Evolutionary conservation across 2,329 filamentous ascomycete species (phyloP).

Genomic region (Hymenotorrendiella dingleyae): DNA sequence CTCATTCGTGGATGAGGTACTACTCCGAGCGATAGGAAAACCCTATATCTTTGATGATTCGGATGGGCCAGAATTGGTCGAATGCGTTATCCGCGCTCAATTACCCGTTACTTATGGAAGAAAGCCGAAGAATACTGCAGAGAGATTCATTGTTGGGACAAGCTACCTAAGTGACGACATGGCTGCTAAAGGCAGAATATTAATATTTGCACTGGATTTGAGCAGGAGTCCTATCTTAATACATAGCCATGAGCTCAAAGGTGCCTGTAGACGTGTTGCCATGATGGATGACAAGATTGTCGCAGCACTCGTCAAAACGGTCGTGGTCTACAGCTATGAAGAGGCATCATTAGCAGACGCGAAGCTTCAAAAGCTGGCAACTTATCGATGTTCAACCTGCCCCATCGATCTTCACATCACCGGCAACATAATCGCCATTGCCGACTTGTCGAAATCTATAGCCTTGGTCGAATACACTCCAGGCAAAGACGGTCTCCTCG

Average conservation of each 20-base stretch:
- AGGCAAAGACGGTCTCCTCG: constrained; percentile 48
- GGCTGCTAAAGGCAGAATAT: constrained; percentile 65
- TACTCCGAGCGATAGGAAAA: constrained; percentile 71
- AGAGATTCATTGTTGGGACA: constrained; percentile 89
- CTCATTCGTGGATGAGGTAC: constrained; percentile 82
- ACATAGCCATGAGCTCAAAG: constrained; percentile 63
- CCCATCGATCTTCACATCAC: constrained; percentile 75
- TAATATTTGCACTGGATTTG: constrained; percentile 77
- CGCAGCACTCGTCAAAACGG: constrained; percentile 83
- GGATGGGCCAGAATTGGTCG: constrained; percentile 63
- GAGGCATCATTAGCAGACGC: constrained; percentile 51
- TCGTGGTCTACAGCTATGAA: constrained; percentile 52
- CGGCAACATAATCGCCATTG: constrained; percentile 72
- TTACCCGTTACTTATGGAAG: constrained; percentile 55
- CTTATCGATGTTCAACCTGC: constrained; percentile 76
- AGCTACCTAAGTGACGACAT: constrained; percentile 58
- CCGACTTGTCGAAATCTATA: constrained; percentile 90
- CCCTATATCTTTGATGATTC: constrained; percentile 57
- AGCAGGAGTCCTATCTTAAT: constrained; percentile 69
- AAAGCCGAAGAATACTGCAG: constrained; percentile 50
- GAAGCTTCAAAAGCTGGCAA: constrained; percentile 63
- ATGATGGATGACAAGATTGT: constrained; percentile 72
- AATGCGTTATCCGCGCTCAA: constrained; percentile 74
- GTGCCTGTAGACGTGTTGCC: constrained; percentile 73
- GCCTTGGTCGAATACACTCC: constrained; percentile 68